Evolutionary conservation across 345 rosid genomes (phyloP).

Genomic region (Pistacia vera): DNA sequence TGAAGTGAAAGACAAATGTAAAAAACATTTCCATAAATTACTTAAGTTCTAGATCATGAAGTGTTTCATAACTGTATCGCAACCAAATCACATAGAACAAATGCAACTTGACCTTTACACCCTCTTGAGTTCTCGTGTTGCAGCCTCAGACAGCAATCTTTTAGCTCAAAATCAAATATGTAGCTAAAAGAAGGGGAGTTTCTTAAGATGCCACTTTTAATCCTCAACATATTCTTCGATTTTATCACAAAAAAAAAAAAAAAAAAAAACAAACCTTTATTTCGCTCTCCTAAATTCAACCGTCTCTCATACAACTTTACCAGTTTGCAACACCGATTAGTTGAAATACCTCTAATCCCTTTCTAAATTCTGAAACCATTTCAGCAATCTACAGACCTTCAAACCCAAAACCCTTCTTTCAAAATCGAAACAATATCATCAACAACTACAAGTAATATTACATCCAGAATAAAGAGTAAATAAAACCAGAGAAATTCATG

Average conservation of each 20-base stretch:
- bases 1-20: not conserved
- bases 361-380: not conserved
- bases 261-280: not conserved
- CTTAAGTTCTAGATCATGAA: not conserved
- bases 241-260: not conserved
- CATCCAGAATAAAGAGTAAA: not conserved
- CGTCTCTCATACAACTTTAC: not conserved
- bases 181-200: not conserved
- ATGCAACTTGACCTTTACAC: not conserved
- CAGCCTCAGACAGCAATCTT: not conserved
- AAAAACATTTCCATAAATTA: not conserved
- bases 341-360: not conserved
- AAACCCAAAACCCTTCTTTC: not conserved
- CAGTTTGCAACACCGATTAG: not conserved
- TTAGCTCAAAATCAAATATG: not conserved
- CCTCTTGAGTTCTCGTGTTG: not conserved
- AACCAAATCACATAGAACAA: constrained; percentile 8
- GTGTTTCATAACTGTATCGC: not conserved
- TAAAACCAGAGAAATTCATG: not conserved
- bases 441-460: not conserved
- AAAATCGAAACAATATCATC: not conserved
- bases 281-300: not conserved
- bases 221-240: not conserved
- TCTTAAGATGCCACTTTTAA: not conserved
- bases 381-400: constrained; percentile 3